Evolutionary conservation across 108 stramenopile species (phyloP).

Genomic region (Cyclotella distinguenda): DNA sequence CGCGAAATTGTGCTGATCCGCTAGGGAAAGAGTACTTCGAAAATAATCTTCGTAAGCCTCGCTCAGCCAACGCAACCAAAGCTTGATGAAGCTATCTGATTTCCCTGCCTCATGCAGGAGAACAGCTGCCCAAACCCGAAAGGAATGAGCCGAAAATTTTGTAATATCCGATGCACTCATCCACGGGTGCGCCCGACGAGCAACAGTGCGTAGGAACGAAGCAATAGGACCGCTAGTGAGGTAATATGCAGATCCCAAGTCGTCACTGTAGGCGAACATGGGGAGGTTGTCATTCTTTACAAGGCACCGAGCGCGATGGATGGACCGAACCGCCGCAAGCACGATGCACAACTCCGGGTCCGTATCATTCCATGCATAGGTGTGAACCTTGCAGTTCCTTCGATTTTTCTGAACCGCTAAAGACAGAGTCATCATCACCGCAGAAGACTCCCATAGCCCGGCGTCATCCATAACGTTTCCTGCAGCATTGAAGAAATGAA

Average conservation of each 20-base stretch:
- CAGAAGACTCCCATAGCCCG: too few relatives aligned
- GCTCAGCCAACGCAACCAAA: conserved; percentile 4
- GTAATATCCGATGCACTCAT: background rate
- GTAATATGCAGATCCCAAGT: background rate
- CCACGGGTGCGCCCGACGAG: background rate
- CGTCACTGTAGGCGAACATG: background rate
- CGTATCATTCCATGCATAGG: background rate
- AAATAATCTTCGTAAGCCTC: conserved; percentile 3
- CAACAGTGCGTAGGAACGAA: background rate
- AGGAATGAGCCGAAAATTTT: conserved; percentile 5
- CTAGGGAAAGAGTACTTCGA: too few relatives aligned
- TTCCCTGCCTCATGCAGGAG: conserved; percentile 4
- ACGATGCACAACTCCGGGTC: conserved; percentile 4
- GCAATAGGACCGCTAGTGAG: conserved; percentile 5
- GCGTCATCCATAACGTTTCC: too few relatives aligned
- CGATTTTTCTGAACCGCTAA: conserved; percentile 17
- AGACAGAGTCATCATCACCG: background rate
- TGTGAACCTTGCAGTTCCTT: background rate
- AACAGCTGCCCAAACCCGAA: conserved; percentile 17
- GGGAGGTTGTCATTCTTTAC: background rate
- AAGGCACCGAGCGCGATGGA: background rate
- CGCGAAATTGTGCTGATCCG: too few relatives aligned
- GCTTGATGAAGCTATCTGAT: background rate
- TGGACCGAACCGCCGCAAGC: background rate
- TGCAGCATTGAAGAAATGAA: too few relatives aligned